Base-by-base conservation (phyloP, 768 basidiomycete species). In the Galerina marginata region DNA sequence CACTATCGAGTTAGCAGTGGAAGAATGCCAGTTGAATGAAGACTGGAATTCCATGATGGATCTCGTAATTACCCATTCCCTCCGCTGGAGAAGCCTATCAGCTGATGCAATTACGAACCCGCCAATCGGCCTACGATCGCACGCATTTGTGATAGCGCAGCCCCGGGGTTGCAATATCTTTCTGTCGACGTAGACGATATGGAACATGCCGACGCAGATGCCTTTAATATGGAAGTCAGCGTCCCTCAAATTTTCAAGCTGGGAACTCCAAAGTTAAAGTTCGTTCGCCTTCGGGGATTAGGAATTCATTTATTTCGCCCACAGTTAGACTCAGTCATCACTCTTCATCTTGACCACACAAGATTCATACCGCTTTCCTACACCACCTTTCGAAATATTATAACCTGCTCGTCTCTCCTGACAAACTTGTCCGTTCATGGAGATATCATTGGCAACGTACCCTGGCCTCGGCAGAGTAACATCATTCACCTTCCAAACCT, bases 311-410 rank as follows among this genome's bases (percentile, higher is more conserved):
- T 76, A 40, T 77, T 80, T 57, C 73, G 70, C 1, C 79, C 81
- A 4, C 75, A 72, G 11, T 67, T 81, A 15, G 26, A 67, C 0
- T 57, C 60, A 4, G 65, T 82, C 4, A 76, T 71, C 25, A 79
- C 75, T 0, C 74, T 85, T 16, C 80, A 83, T 59, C 72, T 85
- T 38, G 80, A 83, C 53, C 77, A 81, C 49, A 80, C 77, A 1
- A 69, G 67, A 10, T 46, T 66, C 2, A 51, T 80, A 4, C 74
- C 79, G 20, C 67, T 83, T 6, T 65, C 64, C 5, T 80, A 77
- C 63, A 56, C 63, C 12, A 69, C 71, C 4, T 77, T 84, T 54
- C 64, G 68, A 14, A 61, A 63, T 5, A 62, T 81, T n/a, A n/a
- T 81, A n/a, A 74, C 72, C 4, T 60, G 72, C 0, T 71, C 77